Evolutionary conservation across 805 yeast species (phyloP).

Genomic region (Saturnispora sanitii): DNA sequence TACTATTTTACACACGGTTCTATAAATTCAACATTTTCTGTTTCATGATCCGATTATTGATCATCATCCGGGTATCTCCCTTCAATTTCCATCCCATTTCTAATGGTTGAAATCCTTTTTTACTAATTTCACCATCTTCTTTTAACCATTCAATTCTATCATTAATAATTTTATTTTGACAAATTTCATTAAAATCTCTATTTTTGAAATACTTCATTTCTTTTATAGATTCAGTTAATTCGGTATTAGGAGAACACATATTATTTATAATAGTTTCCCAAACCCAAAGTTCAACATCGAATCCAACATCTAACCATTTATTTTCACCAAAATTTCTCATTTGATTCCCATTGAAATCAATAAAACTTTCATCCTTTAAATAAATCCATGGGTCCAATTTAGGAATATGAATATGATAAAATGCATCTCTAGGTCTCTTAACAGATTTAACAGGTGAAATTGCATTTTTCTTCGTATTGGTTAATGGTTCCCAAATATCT

Average conservation of each 20-base stretch:
- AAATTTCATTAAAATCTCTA: constrained; percentile 15
- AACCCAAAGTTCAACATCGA: constrained; percentile 20
- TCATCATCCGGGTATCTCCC: constrained; percentile 6
- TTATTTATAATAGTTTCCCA: constrained; percentile 17
- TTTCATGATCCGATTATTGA: neutral
- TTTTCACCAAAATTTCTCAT: constrained; percentile 23
- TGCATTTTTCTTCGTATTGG: neutral
- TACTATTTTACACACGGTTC: neutral
- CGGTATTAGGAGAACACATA: constrained; percentile 16
- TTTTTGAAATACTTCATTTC: constrained; percentile 17
- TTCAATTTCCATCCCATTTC: constrained; percentile 10
- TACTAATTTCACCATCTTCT: constrained; percentile 13
- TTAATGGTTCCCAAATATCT: constrained; percentile 7
- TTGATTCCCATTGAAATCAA: constrained; percentile 11
- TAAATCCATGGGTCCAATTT: constrained; percentile 40
- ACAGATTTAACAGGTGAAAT: constrained; percentile 1
- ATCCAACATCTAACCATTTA: constrained; percentile 13
- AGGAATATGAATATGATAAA: constrained; percentile 40
- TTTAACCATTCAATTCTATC: constrained; percentile 21
- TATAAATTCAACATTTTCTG: too few species aligned
- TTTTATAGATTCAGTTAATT: constrained; percentile 2
- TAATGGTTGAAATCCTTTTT: neutral
- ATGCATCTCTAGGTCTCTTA: constrained; percentile 19
- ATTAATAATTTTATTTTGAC: constrained; percentile 14
- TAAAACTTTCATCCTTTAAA: constrained; percentile 14